Conservation (phyloP, 306 rosid species). For the Begonia fuchsioides region DNA sequence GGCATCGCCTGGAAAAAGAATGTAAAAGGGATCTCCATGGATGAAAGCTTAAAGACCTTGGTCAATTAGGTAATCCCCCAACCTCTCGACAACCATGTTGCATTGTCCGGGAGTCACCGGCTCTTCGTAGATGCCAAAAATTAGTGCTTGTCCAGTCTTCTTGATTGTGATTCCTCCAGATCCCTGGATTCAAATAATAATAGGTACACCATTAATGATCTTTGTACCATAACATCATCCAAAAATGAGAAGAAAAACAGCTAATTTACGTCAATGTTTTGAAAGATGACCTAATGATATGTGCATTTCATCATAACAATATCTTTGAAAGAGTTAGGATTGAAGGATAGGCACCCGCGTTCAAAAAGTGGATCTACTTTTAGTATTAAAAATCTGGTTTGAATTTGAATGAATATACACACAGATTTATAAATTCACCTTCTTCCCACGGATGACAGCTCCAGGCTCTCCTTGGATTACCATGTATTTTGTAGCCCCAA, state of each 20-base stretch:
- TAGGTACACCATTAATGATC: background rate
- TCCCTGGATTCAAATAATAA: constrained; percentile 34
- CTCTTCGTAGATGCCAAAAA: constrained; percentile 77
- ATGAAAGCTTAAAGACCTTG: constrained; percentile 38
- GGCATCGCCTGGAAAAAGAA: too few relatives aligned
- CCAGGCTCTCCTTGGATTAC: constrained; percentile 82
- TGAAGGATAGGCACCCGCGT: too few relatives aligned
- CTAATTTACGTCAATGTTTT: too few relatives aligned
- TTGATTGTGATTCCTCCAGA: constrained; percentile 80
- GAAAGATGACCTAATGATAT: too few relatives aligned
- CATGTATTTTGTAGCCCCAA: constrained; percentile 81
- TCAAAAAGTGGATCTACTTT: too few relatives aligned
- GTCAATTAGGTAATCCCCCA: constrained; percentile 74
- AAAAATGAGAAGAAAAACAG: too few relatives aligned
- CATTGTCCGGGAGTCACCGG: constrained; percentile 83
- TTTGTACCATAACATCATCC: too few relatives aligned
- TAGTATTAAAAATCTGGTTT: too few relatives aligned
- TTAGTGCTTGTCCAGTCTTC: constrained; percentile 50
- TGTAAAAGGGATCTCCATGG: too few relatives aligned
- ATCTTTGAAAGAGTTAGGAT: too few relatives aligned
- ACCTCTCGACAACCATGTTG: constrained; percentile 90
- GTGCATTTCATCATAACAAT: too few relatives aligned
- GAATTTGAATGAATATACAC: too few relatives aligned
- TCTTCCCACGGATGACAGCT: constrained; percentile 81
- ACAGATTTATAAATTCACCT: constrained; percentile 22